These are phyloP conservation scores for Chimonanthus praecox DNA, from an alignment of 164 flowering plant genomes.

Conservation along the genomic window DNA sequence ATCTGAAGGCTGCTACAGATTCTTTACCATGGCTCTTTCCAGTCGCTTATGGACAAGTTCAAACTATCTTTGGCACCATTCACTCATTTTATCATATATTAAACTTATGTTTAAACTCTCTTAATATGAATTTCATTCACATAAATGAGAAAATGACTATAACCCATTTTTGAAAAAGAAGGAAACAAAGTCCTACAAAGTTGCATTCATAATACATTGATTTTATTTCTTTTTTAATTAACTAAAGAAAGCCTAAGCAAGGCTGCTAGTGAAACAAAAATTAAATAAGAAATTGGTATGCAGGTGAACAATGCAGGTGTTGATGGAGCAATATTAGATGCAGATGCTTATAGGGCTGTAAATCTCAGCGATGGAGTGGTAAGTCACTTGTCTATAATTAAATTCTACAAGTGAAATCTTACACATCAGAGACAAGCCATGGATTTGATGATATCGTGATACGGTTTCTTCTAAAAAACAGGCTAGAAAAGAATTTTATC, in stretches of 20 bases:
- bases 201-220: too few relatives aligned
- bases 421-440: too few relatives aligned
- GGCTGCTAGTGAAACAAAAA: not conserved
- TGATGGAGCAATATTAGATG: constrained; percentile 44
- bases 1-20: not conserved
- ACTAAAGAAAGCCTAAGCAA: not conserved
- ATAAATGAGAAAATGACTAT: too few relatives aligned
- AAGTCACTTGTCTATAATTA: constrained; percentile 7
- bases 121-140: too few relatives aligned
- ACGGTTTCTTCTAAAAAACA: too few relatives aligned
- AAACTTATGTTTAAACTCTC: too few relatives aligned
- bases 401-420: not conserved
- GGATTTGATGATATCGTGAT: not conserved
- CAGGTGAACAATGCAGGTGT: constrained; percentile 72
- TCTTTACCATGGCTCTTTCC: not conserved
- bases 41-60: too few relatives aligned
- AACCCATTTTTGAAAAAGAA: too few relatives aligned
- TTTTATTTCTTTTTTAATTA: not conserved
- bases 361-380: constrained; percentile 55
- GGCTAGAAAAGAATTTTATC: not conserved
- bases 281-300: not conserved
- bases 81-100: too few relatives aligned
- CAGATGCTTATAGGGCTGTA: constrained; percentile 36
- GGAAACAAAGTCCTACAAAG: not conserved
- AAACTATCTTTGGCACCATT: too few relatives aligned